These are phyloP conservation scores for Nepenthes alata DNA, from an alignment of 179 eudicot genomes.

Conservation along the genomic window DNA sequence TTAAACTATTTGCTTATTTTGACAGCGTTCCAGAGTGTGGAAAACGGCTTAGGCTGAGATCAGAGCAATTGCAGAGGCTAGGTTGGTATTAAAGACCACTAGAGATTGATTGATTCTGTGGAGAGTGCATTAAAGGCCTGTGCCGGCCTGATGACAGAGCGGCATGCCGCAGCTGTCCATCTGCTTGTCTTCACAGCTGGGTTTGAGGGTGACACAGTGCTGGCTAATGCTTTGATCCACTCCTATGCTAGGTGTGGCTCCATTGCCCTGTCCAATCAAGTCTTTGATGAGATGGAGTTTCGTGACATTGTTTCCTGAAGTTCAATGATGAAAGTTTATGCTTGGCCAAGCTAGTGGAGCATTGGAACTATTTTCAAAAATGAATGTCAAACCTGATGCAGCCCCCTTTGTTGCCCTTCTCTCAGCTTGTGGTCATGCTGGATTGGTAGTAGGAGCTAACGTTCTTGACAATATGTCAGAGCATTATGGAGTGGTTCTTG, in stretches of 20 bases:
- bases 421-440: conserved; percentile 48
- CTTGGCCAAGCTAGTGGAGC: conserved; percentile 20
- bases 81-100: too few species aligned
- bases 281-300: conserved; percentile 16
- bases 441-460: conserved; percentile 32
- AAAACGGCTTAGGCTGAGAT: background rate
- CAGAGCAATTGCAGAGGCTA: too few species aligned
- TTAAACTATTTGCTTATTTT: too few species aligned
- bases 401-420: conserved; percentile 39
- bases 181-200: conserved; percentile 23
- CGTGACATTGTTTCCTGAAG: conserved; percentile 25
- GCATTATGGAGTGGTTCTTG: conserved; percentile 26
- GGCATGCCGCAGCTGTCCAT: conserved; percentile 25
- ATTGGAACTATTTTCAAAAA: conserved; percentile 11
- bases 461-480: conserved; percentile 23
- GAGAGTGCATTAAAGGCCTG: conserved; percentile 29
- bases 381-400: conserved; percentile 30
- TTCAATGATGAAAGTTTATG: conserved; percentile 24
- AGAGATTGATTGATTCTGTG: too few species aligned
- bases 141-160: conserved; percentile 27
- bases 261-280: conserved; percentile 15
- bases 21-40: background rate
- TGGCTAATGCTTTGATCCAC: conserved; percentile 36
- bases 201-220: conserved; percentile 17
- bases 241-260: conserved; percentile 43